Evolutionary conservation across 371 early-diverging fungal species (phyloP).

Genomic region (Rhizopus delemar): DNA sequence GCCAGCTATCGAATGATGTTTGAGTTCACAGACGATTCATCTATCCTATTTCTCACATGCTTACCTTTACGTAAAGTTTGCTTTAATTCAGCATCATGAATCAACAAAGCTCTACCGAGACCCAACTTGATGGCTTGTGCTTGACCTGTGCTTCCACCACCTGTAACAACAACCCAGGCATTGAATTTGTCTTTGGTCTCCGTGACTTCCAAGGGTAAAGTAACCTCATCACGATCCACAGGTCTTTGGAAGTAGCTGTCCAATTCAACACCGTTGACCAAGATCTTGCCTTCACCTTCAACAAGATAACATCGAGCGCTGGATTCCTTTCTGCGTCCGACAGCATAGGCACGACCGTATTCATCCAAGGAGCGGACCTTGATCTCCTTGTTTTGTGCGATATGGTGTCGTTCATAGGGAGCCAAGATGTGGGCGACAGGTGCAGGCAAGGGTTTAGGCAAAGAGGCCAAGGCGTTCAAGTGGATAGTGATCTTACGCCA

Average conservation of each 20-base stretch:
- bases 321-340: constrained; percentile 87
- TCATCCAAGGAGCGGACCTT: constrained; percentile 65
- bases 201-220: constrained; percentile 77
- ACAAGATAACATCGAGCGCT: constrained; percentile 79
- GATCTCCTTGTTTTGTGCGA: constrained; percentile 14
- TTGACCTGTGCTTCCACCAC: constrained; percentile 90
- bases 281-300: constrained; percentile 73
- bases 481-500: constrained; percentile 61
- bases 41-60: constrained; percentile 2
- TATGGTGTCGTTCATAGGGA: constrained; percentile 44
- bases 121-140: constrained; percentile 87
- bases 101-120: constrained; percentile 76
- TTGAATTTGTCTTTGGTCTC: constrained; percentile 75
- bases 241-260: constrained; percentile 74
- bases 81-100: constrained; percentile 67
- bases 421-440: constrained; percentile 47
- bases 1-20: constrained; percentile 53
- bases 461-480: constrained; percentile 54
- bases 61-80: constrained; percentile 65
- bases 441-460: constrained; percentile 53
- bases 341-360: constrained; percentile 77
- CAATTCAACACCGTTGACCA: constrained; percentile 83
- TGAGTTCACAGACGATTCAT: neutral
- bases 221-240: constrained; percentile 67
- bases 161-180: constrained; percentile 83